Evolutionary conservation across 2,329 filamentous ascomycete genomes (phyloP).

Genomic region (Basipetospora chlamydospora): DNA sequence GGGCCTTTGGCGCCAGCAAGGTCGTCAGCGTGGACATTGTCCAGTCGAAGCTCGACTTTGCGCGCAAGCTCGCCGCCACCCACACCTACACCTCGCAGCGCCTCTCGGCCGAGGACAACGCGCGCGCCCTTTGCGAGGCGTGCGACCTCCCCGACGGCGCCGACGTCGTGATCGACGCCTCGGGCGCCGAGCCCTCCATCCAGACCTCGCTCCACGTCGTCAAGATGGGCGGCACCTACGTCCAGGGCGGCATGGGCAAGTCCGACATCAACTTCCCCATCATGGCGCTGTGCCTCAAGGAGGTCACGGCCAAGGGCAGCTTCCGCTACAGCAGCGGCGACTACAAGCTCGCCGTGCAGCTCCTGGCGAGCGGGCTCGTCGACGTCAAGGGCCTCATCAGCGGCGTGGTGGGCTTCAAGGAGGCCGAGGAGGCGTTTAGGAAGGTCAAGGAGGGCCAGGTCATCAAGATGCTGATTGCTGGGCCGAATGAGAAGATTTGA

Average conservation of each 20-base stretch:
- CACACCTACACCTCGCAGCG: conserved; percentile 53
- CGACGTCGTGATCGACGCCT: conserved; percentile 69
- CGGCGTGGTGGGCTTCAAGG: conserved; percentile 58
- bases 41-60: conserved; percentile 63
- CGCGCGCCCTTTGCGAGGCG: conserved; percentile 47
- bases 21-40: conserved; percentile 85
- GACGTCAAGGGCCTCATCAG: conserved; percentile 74
- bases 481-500: conserved; percentile 42
- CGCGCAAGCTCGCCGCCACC: conserved; percentile 55
- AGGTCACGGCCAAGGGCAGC: conserved; percentile 72
- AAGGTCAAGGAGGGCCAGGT: conserved; percentile 74
- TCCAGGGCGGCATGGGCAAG: conserved; percentile 85
- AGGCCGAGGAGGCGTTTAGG: conserved; percentile 76
- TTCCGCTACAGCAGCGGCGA: conserved; percentile 85
- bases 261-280: conserved; percentile 83
- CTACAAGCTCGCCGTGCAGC: conserved; percentile 68
- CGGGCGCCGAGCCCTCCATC: conserved; percentile 64
- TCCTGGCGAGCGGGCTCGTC: conserved; percentile 59
- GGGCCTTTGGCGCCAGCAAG: conserved; percentile 70
- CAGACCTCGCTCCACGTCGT: conserved; percentile 60
- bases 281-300: conserved; percentile 77
- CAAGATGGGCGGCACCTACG: conserved; percentile 58
- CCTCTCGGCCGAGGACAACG: conserved; percentile 56
- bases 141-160: conserved; percentile 52
- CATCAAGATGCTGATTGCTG: conserved; percentile 54